Evolutionary conservation across 2,329 filamentous ascomycete genomes (phyloP).

Genomic region (Cladophialophora chaetospira): DNA sequence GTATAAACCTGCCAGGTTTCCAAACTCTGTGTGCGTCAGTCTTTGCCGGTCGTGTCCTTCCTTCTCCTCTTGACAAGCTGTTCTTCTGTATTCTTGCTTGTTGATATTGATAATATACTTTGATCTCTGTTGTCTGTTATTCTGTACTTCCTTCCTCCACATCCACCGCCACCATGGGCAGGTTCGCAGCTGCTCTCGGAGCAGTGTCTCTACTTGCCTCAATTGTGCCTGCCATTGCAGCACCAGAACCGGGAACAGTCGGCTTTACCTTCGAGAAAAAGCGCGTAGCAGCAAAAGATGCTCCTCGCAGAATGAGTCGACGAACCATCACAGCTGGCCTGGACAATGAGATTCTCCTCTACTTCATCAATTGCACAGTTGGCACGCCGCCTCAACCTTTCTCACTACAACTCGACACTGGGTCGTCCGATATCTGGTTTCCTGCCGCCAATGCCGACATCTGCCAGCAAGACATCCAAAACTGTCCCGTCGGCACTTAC

Average conservation of each 20-base stretch:
- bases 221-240: constrained; percentile 15
- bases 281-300: constrained; percentile 17
- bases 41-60: neutral
- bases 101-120: constrained; percentile 1
- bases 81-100: neutral
- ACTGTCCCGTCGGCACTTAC: constrained; percentile 31
- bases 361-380: constrained; percentile 64
- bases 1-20: neutral
- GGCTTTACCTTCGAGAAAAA: constrained; percentile 31
- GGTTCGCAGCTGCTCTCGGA: constrained; percentile 16
- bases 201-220: constrained; percentile 24
- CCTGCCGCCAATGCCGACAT: constrained; percentile 30
- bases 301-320: constrained; percentile 17
- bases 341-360: constrained; percentile 46
- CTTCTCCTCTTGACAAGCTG: neutral
- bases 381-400: constrained; percentile 63
- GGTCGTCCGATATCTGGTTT: constrained; percentile 70
- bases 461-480: constrained; percentile 25
- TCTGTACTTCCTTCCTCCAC: neutral
- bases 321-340: constrained; percentile 28
- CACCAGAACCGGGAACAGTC: constrained; percentile 21
- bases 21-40: neutral
- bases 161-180: constrained; percentile 15
- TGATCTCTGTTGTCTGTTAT: neutral
- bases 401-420: constrained; percentile 66